These are phyloP conservation scores for Cutaneotrichosporon cyanovorans DNA, from an alignment of 1,284 basidiomycete species.

Conservation along the genomic window DNA sequence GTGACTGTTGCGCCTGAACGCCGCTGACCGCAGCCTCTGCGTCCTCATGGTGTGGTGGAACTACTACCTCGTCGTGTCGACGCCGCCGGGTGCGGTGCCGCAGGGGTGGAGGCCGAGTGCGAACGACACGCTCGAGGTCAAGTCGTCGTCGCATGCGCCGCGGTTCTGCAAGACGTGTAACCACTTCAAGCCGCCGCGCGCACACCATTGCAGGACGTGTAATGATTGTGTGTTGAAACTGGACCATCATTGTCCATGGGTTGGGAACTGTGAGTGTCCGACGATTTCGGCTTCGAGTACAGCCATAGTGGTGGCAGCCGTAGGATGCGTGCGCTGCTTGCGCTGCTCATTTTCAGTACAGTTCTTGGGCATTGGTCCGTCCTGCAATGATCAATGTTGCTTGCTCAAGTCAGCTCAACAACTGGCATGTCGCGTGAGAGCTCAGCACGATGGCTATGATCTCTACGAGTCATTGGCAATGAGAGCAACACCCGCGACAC, in stretches of 20 bases:
- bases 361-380: no score
- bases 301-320: no score
- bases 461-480: no score
- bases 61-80: constrained; percentile 70
- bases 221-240: constrained; percentile 53
- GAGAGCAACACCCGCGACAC: no score
- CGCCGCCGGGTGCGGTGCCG: constrained; percentile 78
- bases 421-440: no score
- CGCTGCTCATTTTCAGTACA: no score
- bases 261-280: constrained; percentile 12
- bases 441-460: no score
- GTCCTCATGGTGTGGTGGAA: constrained; percentile 76
- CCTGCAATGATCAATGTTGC: no score
- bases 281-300: no score
- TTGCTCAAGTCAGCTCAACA: no score
- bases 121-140: constrained; percentile 49
- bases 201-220: constrained; percentile 85
- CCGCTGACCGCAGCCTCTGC: constrained; percentile 52
- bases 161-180: constrained; percentile 70
- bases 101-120: constrained; percentile 73
- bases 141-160: constrained; percentile 46
- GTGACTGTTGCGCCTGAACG: background rate
- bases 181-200: constrained; percentile 50
- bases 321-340: no score
- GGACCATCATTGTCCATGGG: constrained; percentile 3